Percentiles rank a stretch among this genome's conserved stretches.
These are phyloP conservation scores for Pythium sukuiense DNA, from an alignment of 352 stramenopile genomes.

Conservation along the genomic window DNA sequence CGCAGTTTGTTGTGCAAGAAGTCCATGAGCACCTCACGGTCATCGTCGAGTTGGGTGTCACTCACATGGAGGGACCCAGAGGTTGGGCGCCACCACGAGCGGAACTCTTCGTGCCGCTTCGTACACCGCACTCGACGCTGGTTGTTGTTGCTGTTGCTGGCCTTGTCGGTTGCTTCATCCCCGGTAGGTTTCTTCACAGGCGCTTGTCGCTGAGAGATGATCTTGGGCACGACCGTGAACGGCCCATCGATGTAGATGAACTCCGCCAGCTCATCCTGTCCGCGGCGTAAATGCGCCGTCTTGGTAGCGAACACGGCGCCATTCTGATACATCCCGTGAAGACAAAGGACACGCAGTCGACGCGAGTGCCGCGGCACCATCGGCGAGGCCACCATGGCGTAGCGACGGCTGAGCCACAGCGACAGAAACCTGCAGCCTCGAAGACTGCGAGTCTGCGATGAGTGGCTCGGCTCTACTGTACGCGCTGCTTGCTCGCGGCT, in stretches of 20 bases:
- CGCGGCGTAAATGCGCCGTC: conserved; percentile 54
- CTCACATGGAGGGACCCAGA: conserved; percentile 51
- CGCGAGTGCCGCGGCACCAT: conserved; percentile 24
- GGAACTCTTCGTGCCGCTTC: conserved; percentile 66
- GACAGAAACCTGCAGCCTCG: background rate
- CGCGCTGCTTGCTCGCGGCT: background rate
- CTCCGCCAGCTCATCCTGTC: conserved; percentile 42
- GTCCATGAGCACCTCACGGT: conserved; percentile 52
- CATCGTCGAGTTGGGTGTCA: conserved; percentile 44
- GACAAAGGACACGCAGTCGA: conserved; percentile 69
- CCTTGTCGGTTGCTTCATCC: background rate
- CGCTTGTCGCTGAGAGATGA: conserved; percentile 50
- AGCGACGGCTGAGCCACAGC: background rate
- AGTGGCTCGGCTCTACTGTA: background rate
- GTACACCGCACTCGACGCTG: conserved; percentile 37
- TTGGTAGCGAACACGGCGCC: conserved; percentile 63
- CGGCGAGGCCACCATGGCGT: background rate
- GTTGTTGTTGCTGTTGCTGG: conserved; percentile 10
- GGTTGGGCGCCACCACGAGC: conserved; percentile 68
- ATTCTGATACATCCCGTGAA: conserved; percentile 89
- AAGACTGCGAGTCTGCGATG: background rate
- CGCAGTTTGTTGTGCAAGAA: conserved; percentile 61
- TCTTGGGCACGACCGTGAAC: conserved; percentile 70
- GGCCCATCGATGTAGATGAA: conserved; percentile 75
- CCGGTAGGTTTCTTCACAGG: conserved; percentile 13